Base-by-base conservation (phyloP, 2,329 filamentous ascomycete genomes). In the Akanthomyces muscarius region DNA sequence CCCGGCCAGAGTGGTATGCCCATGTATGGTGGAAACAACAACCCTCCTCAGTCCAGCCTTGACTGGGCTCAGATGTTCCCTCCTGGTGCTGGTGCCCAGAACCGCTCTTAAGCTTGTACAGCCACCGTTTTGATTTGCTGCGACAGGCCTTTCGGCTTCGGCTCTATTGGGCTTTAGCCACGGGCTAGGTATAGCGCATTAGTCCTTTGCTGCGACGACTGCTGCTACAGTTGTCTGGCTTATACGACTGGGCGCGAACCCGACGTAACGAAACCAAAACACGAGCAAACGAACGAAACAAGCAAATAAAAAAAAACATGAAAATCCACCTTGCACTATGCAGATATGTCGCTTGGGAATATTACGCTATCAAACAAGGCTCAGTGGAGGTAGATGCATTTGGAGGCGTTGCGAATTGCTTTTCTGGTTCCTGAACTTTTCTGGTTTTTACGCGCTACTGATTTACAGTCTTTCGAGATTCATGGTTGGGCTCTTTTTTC, bases 1-100 rank as follows among this genome's bases (percentile, higher is more conserved):
- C 83, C 81, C 68, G 78, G 77, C 71, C 83, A 87, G 77, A 87
- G 86, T 71, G 85, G 85, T 72, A 83, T 87, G 81, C 82, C 83
- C 66, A 86, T 86, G 80, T 86, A 86, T 75, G 81, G 79, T 72
- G 80, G 79, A 73, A 83, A 84, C 69, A 83, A 83, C 77, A 78
- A 82, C 76, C 82, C 83, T 75, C 85, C 87, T 77, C 81, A 84
- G 78, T 80, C 81, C 74, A 77, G 83, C 80, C 79, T 89, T 80
- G 89, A 91, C 78, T 92, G 89, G 89, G 84, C 88, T 72, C 84
- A 89, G 74, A 89, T 92, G 86, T 91, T 91, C 80, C 88, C 88
- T 80, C 77, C 87, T 80, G 87, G 86, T 83, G 82, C 85, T 36
- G 56, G 56, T 11, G 56, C 33, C 79, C 85, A 88, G 86, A 77